Conservation (phyloP, 176 grass and related monocot species). For the Raddia distichophylla region DNA sequence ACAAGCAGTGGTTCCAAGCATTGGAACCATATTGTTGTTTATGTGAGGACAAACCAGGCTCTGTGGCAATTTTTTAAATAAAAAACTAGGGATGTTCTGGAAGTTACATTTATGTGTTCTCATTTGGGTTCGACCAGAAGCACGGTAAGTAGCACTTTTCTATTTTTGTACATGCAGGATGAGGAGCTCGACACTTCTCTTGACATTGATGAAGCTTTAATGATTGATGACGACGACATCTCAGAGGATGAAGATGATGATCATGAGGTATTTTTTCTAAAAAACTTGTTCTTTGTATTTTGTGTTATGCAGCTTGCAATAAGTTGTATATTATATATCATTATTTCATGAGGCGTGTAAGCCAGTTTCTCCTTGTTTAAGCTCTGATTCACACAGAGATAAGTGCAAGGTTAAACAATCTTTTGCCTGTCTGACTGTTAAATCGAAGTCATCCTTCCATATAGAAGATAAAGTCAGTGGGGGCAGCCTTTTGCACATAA, state of each 20-base stretch:
- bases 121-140: background rate
- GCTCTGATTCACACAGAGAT: background rate
- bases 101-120: background rate
- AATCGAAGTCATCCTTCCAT: background rate
- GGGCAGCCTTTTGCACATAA: background rate
- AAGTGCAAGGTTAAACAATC: background rate
- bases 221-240: constrained; percentile 92
- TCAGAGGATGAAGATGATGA: constrained; percentile 95
- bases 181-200: constrained; percentile 83
- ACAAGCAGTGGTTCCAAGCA: constrained; percentile 3
- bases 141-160: background rate
- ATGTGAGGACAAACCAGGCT: background rate
- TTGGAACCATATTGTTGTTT: background rate
- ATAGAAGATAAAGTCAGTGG: background rate
- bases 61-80: background rate
- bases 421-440: background rate
- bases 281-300: constrained; percentile 5
- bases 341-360: background rate
- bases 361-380: background rate
- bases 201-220: constrained; percentile 85
- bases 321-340: background rate
- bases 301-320: background rate
- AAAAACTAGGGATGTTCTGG: background rate
- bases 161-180: constrained; percentile 41
- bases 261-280: constrained; percentile 52